Evolutionary conservation across 768 basidiomycete genomes (phyloP).

Genomic region (Lactarius sanguifluus): DNA sequence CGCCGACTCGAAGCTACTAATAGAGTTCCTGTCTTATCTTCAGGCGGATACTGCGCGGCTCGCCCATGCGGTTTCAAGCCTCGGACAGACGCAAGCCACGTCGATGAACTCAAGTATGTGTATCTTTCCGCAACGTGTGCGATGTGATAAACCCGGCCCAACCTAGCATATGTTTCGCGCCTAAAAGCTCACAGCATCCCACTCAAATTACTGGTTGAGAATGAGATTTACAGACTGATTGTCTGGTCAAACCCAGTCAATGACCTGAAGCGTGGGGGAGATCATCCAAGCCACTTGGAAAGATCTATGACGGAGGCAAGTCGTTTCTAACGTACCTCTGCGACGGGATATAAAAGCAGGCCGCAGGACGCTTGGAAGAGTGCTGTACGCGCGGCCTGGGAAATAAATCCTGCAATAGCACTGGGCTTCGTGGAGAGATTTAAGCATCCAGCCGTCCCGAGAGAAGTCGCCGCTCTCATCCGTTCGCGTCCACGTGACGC

Average conservation of each 20-base stretch:
- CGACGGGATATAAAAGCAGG: constrained; percentile 19
- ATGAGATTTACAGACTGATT: constrained; percentile 79
- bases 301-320: constrained; percentile 63
- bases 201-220: constrained; percentile 82
- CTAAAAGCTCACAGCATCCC: constrained; percentile 72
- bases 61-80: constrained; percentile 56
- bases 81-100: constrained; percentile 49
- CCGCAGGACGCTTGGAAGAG: constrained; percentile 61
- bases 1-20: constrained; percentile 82
- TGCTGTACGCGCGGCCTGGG: constrained; percentile 77
- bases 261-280: constrained; percentile 66
- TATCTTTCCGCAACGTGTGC: constrained; percentile 33
- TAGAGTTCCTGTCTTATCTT: constrained; percentile 78
- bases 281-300: constrained; percentile 57
- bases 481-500: constrained; percentile 68
- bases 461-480: constrained; percentile 76
- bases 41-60: constrained; percentile 71
- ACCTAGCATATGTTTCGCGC: constrained; percentile 41
- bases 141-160: constrained; percentile 44
- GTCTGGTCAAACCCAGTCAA: constrained; percentile 92
- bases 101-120: constrained; percentile 35
- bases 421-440: constrained; percentile 88
- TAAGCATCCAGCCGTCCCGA: constrained; percentile 59
- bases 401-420: constrained; percentile 76
- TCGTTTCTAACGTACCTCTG: not conserved